Evolutionary conservation across 1,284 basidiomycete genomes (phyloP).

Genomic region (Cryptococcus sp.): DNA sequence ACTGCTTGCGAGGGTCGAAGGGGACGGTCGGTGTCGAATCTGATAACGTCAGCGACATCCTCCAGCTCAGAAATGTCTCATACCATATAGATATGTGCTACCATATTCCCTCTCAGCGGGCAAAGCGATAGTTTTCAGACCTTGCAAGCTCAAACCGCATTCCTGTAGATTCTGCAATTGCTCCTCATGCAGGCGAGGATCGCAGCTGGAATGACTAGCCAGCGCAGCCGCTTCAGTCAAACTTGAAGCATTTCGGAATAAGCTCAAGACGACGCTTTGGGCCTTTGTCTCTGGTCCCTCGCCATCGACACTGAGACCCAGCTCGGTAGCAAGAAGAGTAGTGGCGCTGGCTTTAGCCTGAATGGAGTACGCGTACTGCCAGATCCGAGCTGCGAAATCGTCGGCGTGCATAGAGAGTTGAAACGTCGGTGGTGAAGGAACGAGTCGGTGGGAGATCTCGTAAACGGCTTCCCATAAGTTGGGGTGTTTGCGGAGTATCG

Average conservation of each 20-base stretch:
- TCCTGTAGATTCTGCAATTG: constrained; percentile 18
- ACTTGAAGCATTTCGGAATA: constrained; percentile 40
- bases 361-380: constrained; percentile 61
- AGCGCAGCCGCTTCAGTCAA: constrained; percentile 30
- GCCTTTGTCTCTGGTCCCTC: constrained; percentile 27
- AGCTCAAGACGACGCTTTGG: constrained; percentile 25
- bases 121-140: constrained; percentile 60
- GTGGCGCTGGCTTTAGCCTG: constrained; percentile 43
- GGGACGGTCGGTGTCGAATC: constrained; percentile 22
- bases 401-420: constrained; percentile 31
- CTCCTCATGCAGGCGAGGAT: constrained; percentile 36
- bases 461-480: constrained; percentile 37
- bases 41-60: constrained; percentile 25
- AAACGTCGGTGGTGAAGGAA: constrained; percentile 33
- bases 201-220: constrained; percentile 31
- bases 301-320: constrained; percentile 25
- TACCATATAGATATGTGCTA: constrained; percentile 66
- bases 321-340: constrained; percentile 29
- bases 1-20: constrained; percentile 43
- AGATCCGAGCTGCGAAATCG: constrained; percentile 34
- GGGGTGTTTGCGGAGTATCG: constrained; percentile 19
- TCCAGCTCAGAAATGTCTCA: constrained; percentile 2
- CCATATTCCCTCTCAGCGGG: constrained; percentile 71
- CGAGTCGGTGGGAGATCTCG: constrained; percentile 29
- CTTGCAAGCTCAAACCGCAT: constrained; percentile 38